Evolutionary conservation across 108 stramenopile genomes (phyloP), one percentile per base, ranked within the genome.

Genomic region (Nitzschia sp.): DNA sequence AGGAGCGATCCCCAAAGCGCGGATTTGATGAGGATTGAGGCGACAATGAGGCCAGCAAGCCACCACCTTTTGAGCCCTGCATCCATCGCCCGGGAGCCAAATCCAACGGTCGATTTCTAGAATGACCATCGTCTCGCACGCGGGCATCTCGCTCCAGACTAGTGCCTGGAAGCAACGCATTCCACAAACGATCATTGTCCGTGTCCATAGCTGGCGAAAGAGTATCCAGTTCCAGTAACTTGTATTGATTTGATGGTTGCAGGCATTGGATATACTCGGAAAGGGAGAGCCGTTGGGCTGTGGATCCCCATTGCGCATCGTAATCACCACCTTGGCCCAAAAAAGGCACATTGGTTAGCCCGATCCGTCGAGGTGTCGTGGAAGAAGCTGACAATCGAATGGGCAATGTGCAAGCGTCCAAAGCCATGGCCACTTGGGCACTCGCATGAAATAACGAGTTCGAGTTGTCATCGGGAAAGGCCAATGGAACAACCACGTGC

Each of bases 371-470:
- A n/a, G 45, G 30, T 2, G 28, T 15, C 1, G 34, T 48, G 5
- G 24, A 17, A 18, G 24, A 25, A n/a, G 61, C 24, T 59, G 46
- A 38, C 8, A 89, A 54, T 4, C 92, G 85, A 46, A 85, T 87
- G 21, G 79, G 83, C 8, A 93, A 72, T 9, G 83, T 89, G 4
- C 77, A 73, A 18, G 86, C 65, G 71, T 93, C 92, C 62, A 93
- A 60, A 1, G 87, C 85, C 33, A 90, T 67, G 3, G 92, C 83
- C 29, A 88, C 31, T 21, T 75, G 66, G 3, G 92, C 88, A 59
- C 81, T 87, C 23, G 68, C 61, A 24, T 80, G 74, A 82, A 93
- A 67, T 78, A 48, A 31, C 73, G 70, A 65, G 2, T 26, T 64
- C 3, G 25, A 23, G 0, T 26, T 26, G 58, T 53, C 35, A 0